Conservation (phyloP, 768 basidiomycete species). For the Lanmaoa rubissima region DNA sequence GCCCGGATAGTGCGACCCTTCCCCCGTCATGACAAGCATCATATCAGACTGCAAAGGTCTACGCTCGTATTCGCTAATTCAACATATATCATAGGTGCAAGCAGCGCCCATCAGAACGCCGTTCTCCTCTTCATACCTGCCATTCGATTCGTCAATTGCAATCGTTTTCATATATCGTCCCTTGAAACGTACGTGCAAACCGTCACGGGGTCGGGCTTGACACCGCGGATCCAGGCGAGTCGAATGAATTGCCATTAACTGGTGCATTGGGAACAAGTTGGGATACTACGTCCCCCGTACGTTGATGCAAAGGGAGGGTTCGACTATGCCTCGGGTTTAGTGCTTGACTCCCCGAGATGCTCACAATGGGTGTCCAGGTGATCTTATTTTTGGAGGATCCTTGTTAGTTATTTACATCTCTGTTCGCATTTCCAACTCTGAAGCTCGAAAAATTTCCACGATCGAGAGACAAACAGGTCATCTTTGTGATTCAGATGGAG, state of each 20-base stretch:
- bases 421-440: neutral
- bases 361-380: neutral
- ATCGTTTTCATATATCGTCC: no score
- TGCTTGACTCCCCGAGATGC: neutral
- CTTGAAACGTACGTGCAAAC: neutral
- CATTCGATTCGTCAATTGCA: neutral
- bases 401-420: neutral
- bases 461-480: neutral
- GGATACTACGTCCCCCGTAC: neutral
- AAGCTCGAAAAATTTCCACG: neutral
- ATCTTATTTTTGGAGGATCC: neutral
- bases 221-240: neutral
- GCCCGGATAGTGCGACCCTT: neutral
- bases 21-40: neutral
- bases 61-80: neutral
- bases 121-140: neutral
- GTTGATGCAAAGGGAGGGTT: neutral
- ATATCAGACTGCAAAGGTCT: neutral
- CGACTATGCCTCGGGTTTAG: neutral
- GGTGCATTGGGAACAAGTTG: no score
- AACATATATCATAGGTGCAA: conserved; percentile 2
- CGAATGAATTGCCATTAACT: neutral
- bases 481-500: neutral
- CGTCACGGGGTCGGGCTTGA: neutral
- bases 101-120: neutral